phyloP scores from a whole-genome alignment of 2,329 filamentous ascomycete species.

The Dactylellina haptotyla region DNA sequence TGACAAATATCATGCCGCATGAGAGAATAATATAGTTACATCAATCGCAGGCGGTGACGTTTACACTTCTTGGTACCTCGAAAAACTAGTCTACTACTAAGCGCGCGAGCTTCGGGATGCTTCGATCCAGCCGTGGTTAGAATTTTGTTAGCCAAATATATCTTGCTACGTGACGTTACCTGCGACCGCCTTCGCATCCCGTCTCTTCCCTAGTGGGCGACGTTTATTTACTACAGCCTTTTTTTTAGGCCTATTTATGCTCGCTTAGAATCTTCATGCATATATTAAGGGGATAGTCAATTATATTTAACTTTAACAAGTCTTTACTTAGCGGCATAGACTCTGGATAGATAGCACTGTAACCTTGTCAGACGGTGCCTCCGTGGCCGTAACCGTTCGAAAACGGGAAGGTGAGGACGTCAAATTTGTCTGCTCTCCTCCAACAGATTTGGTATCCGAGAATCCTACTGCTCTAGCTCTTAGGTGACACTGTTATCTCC shows the following conservation, averaged over 20 bases:
- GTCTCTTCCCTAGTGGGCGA: background rate
- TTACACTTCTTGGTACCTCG: conserved; percentile 11
- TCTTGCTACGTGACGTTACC: conserved; percentile 9
- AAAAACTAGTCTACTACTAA: conserved; percentile 4
- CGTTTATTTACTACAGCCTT: background rate
- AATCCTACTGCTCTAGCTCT: too few species aligned
- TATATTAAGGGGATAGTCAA: background rate
- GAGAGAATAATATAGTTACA: conserved; percentile 20
- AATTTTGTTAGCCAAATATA: background rate
- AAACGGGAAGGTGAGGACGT: conserved; percentile 23
- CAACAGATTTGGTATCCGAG: too few species aligned
- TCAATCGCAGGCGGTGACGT: conserved; percentile 18
- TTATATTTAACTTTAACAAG: background rate
- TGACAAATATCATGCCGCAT: conserved; percentile 34
- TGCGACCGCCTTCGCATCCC: background rate
- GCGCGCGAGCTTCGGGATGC: background rate
- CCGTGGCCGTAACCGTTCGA: conserved; percentile 11
- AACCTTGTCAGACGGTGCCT: conserved; percentile 33
- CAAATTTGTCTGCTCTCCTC: too few species aligned
- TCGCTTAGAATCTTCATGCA: background rate
- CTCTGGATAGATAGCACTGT: conserved; percentile 11
- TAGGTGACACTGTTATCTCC: too few species aligned
- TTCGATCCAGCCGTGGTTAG: background rate
- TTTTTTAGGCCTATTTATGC: background rate
- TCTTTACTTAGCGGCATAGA: background rate